Conservation (phyloP, 2,329 filamentous ascomycete species). For the Incumbomyces lentus region DNA sequence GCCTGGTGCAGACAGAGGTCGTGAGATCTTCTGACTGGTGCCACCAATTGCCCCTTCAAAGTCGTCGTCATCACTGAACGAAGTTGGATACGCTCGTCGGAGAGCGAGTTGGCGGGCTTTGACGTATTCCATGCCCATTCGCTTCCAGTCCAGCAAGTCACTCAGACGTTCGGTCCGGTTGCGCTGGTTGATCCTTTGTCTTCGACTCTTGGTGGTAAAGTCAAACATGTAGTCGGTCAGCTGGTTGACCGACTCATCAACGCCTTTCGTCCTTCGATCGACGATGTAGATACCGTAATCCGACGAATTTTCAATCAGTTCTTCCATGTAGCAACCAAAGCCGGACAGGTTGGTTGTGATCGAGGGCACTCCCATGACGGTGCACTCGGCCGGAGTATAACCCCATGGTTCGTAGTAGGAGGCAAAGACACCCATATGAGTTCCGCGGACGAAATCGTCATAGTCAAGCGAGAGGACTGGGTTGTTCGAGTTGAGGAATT, state of each 20-base stretch:
- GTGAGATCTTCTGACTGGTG: conserved; percentile 87
- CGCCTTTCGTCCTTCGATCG: conserved; percentile 84
- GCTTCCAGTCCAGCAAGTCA: conserved; percentile 95
- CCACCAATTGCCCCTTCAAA: conserved; percentile 86
- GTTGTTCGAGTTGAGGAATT: conserved; percentile 92
- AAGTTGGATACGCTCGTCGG: conserved; percentile 78
- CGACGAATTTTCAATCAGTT: conserved; percentile 92
- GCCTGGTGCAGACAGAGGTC: conserved; percentile 86
- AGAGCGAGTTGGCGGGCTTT: conserved; percentile 91
- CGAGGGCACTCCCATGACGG: conserved; percentile 96
- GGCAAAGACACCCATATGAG: conserved; percentile 87
- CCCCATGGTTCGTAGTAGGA: conserved; percentile 99
- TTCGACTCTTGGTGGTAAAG: conserved; percentile 82
- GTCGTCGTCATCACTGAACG: conserved; percentile 66
- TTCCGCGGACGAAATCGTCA: conserved; percentile 95
- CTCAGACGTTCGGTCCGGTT: conserved; percentile 93
- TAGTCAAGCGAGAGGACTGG: conserved; percentile 93
- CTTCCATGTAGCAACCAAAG: conserved; percentile 99
- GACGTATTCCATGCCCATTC: conserved; percentile 98
- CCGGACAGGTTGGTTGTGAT: conserved; percentile 97
- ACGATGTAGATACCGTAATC: conserved; percentile 99
- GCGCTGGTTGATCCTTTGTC: conserved; percentile 96
- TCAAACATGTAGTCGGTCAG: conserved; percentile 87
- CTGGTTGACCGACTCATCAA: conserved; percentile 96
- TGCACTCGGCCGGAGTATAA: conserved; percentile 95